Conservation (phyloP, 192 early-diverging fungal species). For the Lobosporangium transversale region DNA sequence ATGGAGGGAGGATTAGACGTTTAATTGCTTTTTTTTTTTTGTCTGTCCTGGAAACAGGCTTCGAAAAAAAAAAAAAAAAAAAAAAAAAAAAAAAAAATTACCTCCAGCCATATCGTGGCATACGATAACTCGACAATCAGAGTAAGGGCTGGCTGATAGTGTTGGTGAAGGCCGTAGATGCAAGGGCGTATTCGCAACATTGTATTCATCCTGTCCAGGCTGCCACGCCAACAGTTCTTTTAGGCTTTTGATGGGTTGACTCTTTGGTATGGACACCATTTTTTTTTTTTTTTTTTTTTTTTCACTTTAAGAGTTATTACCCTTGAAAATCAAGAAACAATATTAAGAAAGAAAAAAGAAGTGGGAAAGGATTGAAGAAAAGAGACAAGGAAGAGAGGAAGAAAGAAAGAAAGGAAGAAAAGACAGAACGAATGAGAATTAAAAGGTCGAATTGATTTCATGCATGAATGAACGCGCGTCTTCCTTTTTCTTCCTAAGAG, state of each 20-base stretch:
- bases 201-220: constrained; percentile 50
- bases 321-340: too few relatives aligned
- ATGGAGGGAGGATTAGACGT: too few relatives aligned
- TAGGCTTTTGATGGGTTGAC: constrained; percentile 22
- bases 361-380: neutral
- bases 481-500: too few relatives aligned
- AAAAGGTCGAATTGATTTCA: neutral
- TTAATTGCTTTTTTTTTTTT: too few relatives aligned
- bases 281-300: neutral
- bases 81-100: too few relatives aligned
- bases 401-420: neutral
- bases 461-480: too few relatives aligned
- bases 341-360: too few relatives aligned
- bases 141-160: neutral
- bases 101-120: constrained; percentile 76
- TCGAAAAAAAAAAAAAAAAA: too few relatives aligned
- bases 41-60: too few relatives aligned
- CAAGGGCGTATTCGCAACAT: constrained; percentile 50
- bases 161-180: constrained; percentile 22
- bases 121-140: constrained; percentile 52
- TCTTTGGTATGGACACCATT: constrained; percentile 20
- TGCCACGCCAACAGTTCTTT: constrained; percentile 54
- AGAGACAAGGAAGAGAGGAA: neutral
- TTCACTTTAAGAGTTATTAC: too few relatives aligned
- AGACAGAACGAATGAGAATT: neutral